Evolutionary conservation across 352 stramenopile genomes (phyloP).

Genomic region (Chrysophaeum taylorii): DNA sequence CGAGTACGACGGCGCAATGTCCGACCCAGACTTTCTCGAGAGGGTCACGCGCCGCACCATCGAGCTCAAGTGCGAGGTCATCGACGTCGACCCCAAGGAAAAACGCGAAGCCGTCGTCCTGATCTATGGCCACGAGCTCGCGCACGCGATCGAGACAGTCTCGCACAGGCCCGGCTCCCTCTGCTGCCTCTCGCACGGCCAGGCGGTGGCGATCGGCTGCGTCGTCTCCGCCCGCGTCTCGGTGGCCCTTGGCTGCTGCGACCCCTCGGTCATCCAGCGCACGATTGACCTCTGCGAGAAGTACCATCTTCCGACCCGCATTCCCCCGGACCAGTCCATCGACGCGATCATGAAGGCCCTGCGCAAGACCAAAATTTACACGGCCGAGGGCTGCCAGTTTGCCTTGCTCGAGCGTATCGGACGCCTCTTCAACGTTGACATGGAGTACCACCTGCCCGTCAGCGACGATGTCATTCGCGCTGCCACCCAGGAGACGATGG

Average conservation of each 20-base stretch:
- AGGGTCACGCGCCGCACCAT: slow-evolving; percentile 1
- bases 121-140: slow-evolving; percentile 9
- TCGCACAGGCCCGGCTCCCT: slow-evolving; percentile 1
- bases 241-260: neutral
- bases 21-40: slow-evolving; percentile 9
- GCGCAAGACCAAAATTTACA: slow-evolving; percentile 4
- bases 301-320: neutral
- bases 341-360: neutral
- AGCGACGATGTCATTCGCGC: neutral
- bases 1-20: slow-evolving; percentile 4
- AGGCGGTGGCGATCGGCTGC: slow-evolving; percentile 14
- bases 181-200: slow-evolving; percentile 9
- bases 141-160: slow-evolving; percentile 2
- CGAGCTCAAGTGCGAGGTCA: slow-evolving; percentile 9
- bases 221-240: slow-evolving; percentile 8
- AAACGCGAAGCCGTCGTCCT: slow-evolving; percentile 12
- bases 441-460: neutral
- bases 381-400: neutral
- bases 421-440: slow-evolving; percentile 11
- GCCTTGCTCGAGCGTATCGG: neutral
- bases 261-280: neutral
- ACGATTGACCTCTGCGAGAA: slow-evolving; percentile 5
- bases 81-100: slow-evolving; percentile 12
- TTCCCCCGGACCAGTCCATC: slow-evolving; percentile 8
- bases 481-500: neutral